Percentiles rank a stretch among this genome's conserved stretches.
phyloP scores from a whole-genome alignment of 1,284 basidiomycete species.

The Cutaneotrichosporon sp. region DNA sequence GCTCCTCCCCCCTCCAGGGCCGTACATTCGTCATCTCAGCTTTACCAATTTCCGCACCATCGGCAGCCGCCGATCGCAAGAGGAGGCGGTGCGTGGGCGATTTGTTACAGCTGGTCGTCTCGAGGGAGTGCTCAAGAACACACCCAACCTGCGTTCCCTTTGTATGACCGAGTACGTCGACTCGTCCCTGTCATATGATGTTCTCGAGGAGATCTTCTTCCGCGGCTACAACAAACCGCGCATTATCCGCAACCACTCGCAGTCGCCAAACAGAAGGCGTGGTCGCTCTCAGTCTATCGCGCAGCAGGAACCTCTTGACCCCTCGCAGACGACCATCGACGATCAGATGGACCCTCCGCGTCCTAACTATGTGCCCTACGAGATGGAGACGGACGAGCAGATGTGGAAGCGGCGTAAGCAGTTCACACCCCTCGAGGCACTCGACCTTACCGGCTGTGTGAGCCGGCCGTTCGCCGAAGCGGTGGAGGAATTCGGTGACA shows the following conservation, averaged over 20 bases:
- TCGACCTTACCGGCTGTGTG: slow-evolving; percentile 92
- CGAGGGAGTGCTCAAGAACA: slow-evolving; percentile 78
- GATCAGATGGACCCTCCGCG: slow-evolving; percentile 29
- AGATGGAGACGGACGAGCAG: slow-evolving; percentile 54
- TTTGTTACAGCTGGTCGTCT: slow-evolving; percentile 89
- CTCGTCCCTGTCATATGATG: slow-evolving; percentile 71
- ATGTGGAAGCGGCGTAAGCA: slow-evolving; percentile 57
- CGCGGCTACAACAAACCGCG: slow-evolving; percentile 56
- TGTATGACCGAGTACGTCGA: slow-evolving; percentile 98
- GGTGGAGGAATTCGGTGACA: slow-evolving; percentile 73
- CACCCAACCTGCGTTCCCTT: slow-evolving; percentile 72
- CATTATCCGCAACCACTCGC: slow-evolving; percentile 18
- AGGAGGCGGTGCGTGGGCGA: slow-evolving; percentile 79
- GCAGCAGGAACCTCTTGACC: slow-evolving; percentile 5
- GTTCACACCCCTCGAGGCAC: slow-evolving; percentile 67
- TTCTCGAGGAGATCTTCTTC: slow-evolving; percentile 79
- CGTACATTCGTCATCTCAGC: slow-evolving; percentile 61
- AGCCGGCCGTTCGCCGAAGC: slow-evolving; percentile 80
- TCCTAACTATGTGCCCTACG: slow-evolving; percentile 43
- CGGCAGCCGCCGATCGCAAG: slow-evolving; percentile 85
- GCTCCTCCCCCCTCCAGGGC: slow-evolving; percentile 42
- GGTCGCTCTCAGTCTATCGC: slow-evolving; percentile 46
- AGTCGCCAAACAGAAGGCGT: slow-evolving; percentile 16
- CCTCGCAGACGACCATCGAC: slow-evolving; percentile 14
- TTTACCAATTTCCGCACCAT: slow-evolving; percentile 94